Percentiles rank a stretch among this genome's conserved stretches.
phyloP scores from a whole-genome alignment of 441 rosid species.

The California macrophylla region DNA sequence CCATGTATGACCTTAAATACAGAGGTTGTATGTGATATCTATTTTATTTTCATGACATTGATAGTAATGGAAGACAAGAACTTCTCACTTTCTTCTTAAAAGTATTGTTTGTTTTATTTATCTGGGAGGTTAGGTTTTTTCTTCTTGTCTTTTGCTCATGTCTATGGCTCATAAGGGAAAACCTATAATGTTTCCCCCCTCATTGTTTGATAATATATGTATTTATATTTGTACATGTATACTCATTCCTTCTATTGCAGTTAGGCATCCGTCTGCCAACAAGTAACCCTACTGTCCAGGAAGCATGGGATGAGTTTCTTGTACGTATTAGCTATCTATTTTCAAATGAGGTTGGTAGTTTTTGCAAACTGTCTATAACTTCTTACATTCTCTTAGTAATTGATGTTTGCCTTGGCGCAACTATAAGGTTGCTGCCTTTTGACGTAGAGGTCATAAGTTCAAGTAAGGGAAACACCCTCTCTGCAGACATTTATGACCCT shows the following conservation, averaged over 20 bases:
- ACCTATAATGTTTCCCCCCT: neutral
- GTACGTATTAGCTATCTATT: conserved; percentile 47
- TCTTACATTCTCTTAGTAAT: neutral
- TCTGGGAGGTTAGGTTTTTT: neutral
- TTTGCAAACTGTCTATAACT: conserved; percentile 6
- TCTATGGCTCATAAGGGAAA: neutral
- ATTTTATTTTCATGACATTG: neutral
- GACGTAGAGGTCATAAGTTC: neutral
- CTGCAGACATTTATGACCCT: neutral
- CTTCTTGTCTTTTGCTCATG: neutral
- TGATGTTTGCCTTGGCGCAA: neutral
- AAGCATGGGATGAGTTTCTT: conserved; percentile 54
- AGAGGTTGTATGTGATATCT: neutral
- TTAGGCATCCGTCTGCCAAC: conserved; percentile 42
- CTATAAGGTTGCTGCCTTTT: neutral
- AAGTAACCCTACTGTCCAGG: conserved; percentile 44
- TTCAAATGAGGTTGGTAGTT: conserved; percentile 64
- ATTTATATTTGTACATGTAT: conserved; percentile 1
- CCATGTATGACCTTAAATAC: neutral
- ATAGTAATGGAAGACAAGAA: neutral
- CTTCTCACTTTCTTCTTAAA: neutral
- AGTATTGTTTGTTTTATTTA: neutral
- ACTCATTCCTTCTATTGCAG: conserved; percentile 35
- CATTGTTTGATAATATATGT: neutral
- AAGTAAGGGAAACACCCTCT: neutral